These are phyloP conservation scores for Rhizopus delemar DNA, from an alignment of 371 early-diverging fungal genomes.

Conservation along the genomic window DNA sequence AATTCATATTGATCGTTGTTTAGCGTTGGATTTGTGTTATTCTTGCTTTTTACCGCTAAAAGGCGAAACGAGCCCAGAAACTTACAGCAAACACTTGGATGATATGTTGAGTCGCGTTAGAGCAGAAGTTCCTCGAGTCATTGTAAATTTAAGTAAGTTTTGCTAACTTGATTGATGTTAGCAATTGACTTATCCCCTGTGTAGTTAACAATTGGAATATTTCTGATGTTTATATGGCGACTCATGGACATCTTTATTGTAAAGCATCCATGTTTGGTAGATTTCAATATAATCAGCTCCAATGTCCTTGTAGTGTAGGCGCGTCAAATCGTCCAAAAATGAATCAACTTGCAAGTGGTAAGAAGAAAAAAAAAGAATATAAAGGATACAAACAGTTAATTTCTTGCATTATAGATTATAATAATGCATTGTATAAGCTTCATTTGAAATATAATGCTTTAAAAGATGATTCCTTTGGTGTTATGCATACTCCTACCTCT, in stretches of 20 bases:
- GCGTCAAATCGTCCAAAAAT: too few relatives aligned
- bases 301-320: constrained; percentile 17
- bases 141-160: constrained; percentile 11
- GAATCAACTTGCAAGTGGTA: too few relatives aligned
- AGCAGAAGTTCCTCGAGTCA: constrained; percentile 10
- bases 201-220: constrained; percentile 18
- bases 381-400: too few relatives aligned
- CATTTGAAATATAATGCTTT: constrained; percentile 34
- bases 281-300: constrained; percentile 11
- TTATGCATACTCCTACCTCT: constrained; percentile 23
- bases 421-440: constrained; percentile 36
- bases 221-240: constrained; percentile 18
- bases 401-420: constrained; percentile 32
- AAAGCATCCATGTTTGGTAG: constrained; percentile 9
- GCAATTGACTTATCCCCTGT: not conserved
- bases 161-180: too few relatives aligned
- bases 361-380: too few relatives aligned
- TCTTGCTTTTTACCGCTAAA: too few relatives aligned
- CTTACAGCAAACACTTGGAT: constrained; percentile 10
- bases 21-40: too few relatives aligned
- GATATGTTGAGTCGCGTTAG: constrained; percentile 9
- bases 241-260: constrained; percentile 19
- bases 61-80: constrained; percentile 1
- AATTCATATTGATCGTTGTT: too few relatives aligned
- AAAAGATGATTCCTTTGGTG: constrained; percentile 17